Percentiles rank a stretch among this genome's conserved stretches.
Evolutionary conservation across 2,329 filamentous ascomycete genomes (phyloP).

Genomic region (Phyllosticta citrichinensis): DNA sequence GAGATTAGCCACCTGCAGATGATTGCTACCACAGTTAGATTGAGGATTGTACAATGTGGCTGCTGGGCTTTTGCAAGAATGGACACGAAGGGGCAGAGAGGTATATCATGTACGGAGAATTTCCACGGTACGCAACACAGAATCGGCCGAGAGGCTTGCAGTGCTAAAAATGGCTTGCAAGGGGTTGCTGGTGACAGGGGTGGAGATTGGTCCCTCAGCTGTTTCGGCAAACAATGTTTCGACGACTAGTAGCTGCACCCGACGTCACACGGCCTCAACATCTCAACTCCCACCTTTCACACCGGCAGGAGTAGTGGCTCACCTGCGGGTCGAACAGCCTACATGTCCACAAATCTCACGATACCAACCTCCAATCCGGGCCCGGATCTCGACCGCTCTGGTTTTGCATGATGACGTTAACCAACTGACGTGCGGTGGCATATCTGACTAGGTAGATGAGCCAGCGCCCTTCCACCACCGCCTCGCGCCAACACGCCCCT

Average conservation of each 20-base stretch:
- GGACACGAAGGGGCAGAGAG: neutral
- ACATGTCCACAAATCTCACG: neutral
- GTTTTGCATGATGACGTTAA: neutral
- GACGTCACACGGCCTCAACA: neutral
- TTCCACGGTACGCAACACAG: neutral
- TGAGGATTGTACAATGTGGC: neutral
- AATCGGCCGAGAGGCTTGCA: neutral
- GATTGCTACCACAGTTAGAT: neutral
- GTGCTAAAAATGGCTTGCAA: neutral
- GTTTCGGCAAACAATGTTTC: neutral
- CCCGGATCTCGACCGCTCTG: neutral
- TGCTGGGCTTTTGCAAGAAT: neutral
- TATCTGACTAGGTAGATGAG: neutral
- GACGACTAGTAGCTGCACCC: neutral
- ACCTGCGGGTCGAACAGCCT: neutral
- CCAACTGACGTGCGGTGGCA: neutral
- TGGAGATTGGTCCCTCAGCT: neutral
- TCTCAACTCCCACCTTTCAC: neutral
- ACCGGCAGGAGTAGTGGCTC: neutral
- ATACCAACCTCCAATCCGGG: neutral
- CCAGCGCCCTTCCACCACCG: neutral
- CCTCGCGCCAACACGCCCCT: neutral
- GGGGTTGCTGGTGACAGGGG: neutral
- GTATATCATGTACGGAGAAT: neutral
- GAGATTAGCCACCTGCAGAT: neutral